Evolutionary conservation across 139 green algal genomes (phyloP), one percentile per base, ranked within the genome.

Genomic region (Desmodesmus armatus): DNA sequence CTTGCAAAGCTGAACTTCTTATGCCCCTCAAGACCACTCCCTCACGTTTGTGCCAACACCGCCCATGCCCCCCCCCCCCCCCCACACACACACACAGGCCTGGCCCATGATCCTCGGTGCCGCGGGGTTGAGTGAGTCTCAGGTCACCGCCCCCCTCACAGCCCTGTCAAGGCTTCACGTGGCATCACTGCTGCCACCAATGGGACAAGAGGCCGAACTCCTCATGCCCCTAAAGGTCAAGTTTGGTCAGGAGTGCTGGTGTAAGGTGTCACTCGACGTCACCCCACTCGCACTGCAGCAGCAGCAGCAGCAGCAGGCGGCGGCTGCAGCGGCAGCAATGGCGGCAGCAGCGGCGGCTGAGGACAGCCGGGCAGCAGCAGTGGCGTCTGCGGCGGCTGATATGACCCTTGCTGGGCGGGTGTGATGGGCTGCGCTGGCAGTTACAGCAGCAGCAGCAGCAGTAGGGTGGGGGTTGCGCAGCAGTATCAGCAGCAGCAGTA

Each of bases 161-260:
- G 31, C 66, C 1, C 67, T 76, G 37, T 35, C 49, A 35, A 33
- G 58, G 37, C 55, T 84, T 62, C 62, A 82, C 44, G 29, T 43
- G 27, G 62, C 39, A 40, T 41, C 78, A 25, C 3, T 13, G 3
- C 4, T 41, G 23, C 78, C 58, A 29, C 60, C 62, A 11, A 76
- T 29, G 7, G 5, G 39, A 17, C 62, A 75, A 62, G 29, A 39
- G 37, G 47, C 19, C 19, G 41, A 84, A n/a, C 62, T 84, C 29
- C 62, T 77, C 62, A 3, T 44, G 40, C 78, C 78, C 3, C 29
- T 84, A 11, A 39, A 40, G 55, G 13, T 9, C 58, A 84, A 77
- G 62, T 77, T 84, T 41, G 25, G 55, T 25, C 55, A 71, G 55
- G 76, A 82, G 35, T 72, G 55, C 76, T 82, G 76, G 76, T 82